Base-by-base conservation (phyloP, 192 early-diverging fungal genomes). In the Dimargaris verticillata region DNA sequence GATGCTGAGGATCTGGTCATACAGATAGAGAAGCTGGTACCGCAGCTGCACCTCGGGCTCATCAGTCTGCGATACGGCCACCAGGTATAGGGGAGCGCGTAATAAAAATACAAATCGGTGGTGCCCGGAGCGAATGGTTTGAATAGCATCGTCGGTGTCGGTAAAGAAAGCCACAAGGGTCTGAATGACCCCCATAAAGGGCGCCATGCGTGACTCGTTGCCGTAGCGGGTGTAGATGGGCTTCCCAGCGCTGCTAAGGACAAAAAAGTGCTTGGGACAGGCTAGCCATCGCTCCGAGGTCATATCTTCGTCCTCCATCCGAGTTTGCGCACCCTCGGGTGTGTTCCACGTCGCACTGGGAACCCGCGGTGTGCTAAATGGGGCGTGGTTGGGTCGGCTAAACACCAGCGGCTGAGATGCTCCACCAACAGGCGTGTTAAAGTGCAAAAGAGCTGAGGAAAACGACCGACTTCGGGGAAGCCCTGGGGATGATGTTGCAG, bases 171-270 rank as follows among this genome's bases (percentile, higher is more conserved):
- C 83, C 43, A 93, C 76, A 26, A 96, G 80, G 0, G 92, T 89
- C 58, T 95, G 93, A 20, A 92, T 80, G 2, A 95, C 78, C 43
- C 91, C 92, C 85, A 90, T 93, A 46, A 91, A 72, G 25, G 80
- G 78, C 15, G 93, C 84, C 61, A 94, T 80, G 62, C 88, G 77
- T 20, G 89, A 72, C 67, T 98, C 95, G 63, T 89, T 84, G 17
- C 95, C 95, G 69, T 96, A 88, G 76, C 93, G 76, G 43, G 83
- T 83, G 74, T 91, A 98, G 11, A 98, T 87, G 15, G 95, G 92
- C 70, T 98, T 98, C 20, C 95, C 95, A 5, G 91, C 87, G 63
- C 80, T 86, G 73, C 87, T 88, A 15, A 98, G 77, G 11, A 98
- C 85, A 63, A 98, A 88, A 62, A 93, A 93, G 63, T 98, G 92